Evolutionary conservation across 306 rosid species (phyloP).

Genomic region (Lotus japonicus): DNA sequence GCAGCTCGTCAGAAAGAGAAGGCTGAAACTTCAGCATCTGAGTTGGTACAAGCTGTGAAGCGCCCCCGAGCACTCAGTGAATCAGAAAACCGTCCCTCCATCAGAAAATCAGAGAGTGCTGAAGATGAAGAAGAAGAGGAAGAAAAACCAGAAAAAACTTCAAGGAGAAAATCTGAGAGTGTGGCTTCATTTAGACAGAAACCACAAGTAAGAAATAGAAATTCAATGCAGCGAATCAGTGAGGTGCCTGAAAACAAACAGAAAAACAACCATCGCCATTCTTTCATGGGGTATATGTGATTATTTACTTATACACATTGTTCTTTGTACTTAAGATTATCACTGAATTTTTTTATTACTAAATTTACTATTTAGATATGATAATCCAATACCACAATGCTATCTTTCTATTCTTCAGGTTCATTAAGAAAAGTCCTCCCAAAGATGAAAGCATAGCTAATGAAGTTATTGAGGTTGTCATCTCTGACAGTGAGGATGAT

Average conservation of each 20-base stretch:
- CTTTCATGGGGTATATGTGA: constrained; percentile 75
- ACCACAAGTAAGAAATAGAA: constrained; percentile 31
- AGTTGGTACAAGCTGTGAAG: constrained; percentile 68
- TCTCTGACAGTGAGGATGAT: constrained; percentile 47
- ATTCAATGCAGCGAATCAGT: constrained; percentile 54
- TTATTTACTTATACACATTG: not conserved
- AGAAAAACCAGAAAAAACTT: constrained; percentile 21
- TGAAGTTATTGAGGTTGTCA: constrained; percentile 25
- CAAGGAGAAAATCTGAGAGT: constrained; percentile 62
- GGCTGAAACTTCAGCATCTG: constrained; percentile 63
- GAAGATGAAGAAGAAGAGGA: constrained; percentile 21
- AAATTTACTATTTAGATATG: not conserved
- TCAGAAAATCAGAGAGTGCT: constrained; percentile 48
- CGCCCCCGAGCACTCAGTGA: constrained; percentile 88
- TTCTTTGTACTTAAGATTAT: not conserved
- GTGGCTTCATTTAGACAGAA: constrained; percentile 41
- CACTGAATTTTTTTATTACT: not conserved
- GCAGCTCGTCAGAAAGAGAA: constrained; percentile 92
- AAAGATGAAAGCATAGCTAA: constrained; percentile 32
- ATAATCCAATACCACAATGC: not conserved
- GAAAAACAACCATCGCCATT: constrained; percentile 51
- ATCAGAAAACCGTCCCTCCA: constrained; percentile 52
- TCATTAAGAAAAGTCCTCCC: constrained; percentile 50
- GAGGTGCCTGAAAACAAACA: constrained; percentile 75
- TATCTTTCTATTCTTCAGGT: constrained; percentile 33